Evolutionary conservation across 176 grass and related monocot species (phyloP).

Genomic region (Oryza glaberrima): DNA sequence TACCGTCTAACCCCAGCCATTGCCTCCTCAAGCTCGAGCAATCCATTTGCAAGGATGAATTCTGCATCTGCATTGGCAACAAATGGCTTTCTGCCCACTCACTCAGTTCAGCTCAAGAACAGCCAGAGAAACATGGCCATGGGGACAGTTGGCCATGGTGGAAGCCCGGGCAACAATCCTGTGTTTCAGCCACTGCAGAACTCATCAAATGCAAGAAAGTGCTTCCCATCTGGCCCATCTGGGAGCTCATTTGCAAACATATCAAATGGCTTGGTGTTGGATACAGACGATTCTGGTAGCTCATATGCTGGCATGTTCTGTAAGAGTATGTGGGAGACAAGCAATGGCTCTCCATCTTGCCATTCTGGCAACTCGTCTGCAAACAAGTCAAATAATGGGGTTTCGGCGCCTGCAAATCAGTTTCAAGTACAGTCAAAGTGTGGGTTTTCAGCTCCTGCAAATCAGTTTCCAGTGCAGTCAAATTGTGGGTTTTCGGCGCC

Average conservation of each 20-base stretch:
- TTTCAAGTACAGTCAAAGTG: neutral
- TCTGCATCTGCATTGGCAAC: constrained; percentile 12
- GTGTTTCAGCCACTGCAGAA: neutral
- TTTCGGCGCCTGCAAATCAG: constrained; percentile 5
- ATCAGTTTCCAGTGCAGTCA: neutral
- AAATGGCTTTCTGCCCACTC: constrained; percentile 22
- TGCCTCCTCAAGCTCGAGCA: neutral
- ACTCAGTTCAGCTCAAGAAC: constrained; percentile 5
- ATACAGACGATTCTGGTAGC: neutral
- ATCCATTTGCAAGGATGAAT: constrained; percentile 17
- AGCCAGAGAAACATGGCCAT: constrained; percentile 20
- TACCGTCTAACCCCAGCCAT: constrained; percentile 5
- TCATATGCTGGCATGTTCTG: neutral
- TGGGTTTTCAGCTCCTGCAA: neutral
- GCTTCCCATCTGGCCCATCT: neutral
- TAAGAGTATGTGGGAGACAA: neutral
- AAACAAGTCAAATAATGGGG: neutral
- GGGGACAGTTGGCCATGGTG: constrained; percentile 8
- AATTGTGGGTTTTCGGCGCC: no score
- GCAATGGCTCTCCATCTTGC: neutral
- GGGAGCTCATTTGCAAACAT: constrained; percentile 22
- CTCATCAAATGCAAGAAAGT: neutral
- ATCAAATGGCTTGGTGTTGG: neutral
- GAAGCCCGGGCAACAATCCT: neutral
- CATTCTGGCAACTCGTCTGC: neutral